phyloP scores from a whole-genome alignment of 2,329 filamentous ascomycete genomes.

The Macrophomina tecta region DNA sequence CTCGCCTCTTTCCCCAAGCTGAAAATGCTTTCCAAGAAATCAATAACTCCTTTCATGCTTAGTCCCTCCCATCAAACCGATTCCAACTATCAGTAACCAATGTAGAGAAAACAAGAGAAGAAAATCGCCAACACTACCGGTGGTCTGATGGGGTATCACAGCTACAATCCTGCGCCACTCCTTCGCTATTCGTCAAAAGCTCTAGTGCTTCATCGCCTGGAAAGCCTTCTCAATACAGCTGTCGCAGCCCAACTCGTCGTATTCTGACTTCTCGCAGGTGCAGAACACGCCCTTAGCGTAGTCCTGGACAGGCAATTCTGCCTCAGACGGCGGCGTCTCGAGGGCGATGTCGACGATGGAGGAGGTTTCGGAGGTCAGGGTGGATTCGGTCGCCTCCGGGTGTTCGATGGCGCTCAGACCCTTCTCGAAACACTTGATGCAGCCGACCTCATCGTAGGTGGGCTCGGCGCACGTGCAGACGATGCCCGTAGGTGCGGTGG shows the following conservation, averaged over 20 bases:
- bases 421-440: slow-evolving; percentile 25
- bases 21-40: too few relatives aligned
- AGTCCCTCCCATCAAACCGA: too few relatives aligned
- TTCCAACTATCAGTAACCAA: too few relatives aligned
- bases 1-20: too few relatives aligned
- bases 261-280: slow-evolving; percentile 27
- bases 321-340: not conserved
- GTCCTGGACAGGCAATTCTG: not conserved
- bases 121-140: not conserved
- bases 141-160: not conserved
- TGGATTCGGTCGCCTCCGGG: slow-evolving; percentile 8
- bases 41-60: too few relatives aligned
- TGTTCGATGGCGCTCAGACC: slow-evolving; percentile 25
- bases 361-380: slow-evolving; percentile 12
- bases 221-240: slow-evolving; percentile 23
- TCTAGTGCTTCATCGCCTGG: slow-evolving; percentile 24
- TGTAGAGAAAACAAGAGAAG: too few relatives aligned
- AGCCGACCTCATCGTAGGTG: slow-evolving; percentile 28
- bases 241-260: slow-evolving; percentile 27
- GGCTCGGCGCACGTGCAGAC: slow-evolving; percentile 26
- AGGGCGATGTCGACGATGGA: slow-evolving; percentile 11
- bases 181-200: not conserved
- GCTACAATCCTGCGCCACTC: not conserved
- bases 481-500: slow-evolving; percentile 14
- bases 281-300: slow-evolving; percentile 27